A percentile compares a stretch with the other conserved stretches of the same genome.
phyloP scores from a whole-genome alignment of 345 rosid species.

The Ailanthus altissimus region DNA sequence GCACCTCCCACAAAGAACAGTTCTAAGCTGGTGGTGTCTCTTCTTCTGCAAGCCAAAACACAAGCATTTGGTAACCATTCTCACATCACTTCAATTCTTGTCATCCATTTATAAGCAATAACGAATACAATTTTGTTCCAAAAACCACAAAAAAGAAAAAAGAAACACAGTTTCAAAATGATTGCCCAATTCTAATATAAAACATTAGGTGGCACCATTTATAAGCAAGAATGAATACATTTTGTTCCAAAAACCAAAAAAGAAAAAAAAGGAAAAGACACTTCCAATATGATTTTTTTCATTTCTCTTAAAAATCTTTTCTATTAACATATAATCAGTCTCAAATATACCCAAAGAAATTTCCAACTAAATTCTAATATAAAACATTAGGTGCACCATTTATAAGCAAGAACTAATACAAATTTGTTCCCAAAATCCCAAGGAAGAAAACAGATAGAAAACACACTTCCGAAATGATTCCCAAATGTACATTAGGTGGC shows the following conservation, averaged over 20 bases:
- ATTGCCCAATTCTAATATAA: not conserved
- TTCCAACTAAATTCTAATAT: not conserved
- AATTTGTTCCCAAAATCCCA: too few relatives aligned
- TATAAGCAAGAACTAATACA: not conserved
- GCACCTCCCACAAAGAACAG: conserved; percentile 87
- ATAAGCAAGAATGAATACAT: too few relatives aligned
- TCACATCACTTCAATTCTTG: not conserved
- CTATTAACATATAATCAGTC: too few relatives aligned
- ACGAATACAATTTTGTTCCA: too few relatives aligned
- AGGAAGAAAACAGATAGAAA: too few relatives aligned
- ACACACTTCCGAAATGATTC: too few relatives aligned
- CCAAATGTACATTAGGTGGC: not conserved
- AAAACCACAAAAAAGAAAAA: too few relatives aligned
- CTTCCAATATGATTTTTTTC: too few relatives aligned
- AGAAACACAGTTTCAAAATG: too few relatives aligned
- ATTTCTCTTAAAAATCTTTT: too few relatives aligned
- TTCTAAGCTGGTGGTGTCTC: conserved; percentile 91
- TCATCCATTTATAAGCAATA: not conserved
- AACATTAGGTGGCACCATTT: not conserved
- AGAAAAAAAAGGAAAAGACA: not conserved
- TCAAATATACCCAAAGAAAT: too few relatives aligned
- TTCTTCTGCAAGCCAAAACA: conserved; percentile 65
- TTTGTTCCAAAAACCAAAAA: too few relatives aligned
- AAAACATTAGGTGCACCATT: not conserved
- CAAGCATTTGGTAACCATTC: conserved; percentile 2